Evolutionary conservation across 768 basidiomycete species (phyloP), one percentile per base, ranked within the genome.

Genomic region (Termitomyces sp.): DNA sequence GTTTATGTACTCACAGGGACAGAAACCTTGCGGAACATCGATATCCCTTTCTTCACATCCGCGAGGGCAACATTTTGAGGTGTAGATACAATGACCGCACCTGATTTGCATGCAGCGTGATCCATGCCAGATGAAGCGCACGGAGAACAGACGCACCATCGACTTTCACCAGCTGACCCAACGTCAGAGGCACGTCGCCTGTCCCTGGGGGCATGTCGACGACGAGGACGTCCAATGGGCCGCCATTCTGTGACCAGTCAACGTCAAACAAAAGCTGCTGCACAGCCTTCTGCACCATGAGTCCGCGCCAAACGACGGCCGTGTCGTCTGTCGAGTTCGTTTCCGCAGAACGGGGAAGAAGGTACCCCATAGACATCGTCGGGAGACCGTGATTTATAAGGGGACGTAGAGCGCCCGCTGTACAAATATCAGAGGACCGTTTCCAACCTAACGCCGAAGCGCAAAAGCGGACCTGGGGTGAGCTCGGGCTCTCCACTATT

Each of bases 261-360:
- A 97, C 93, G 63, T 98, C 94, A 65, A 99, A 98, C 1, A 98
- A 80, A 0, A 98, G 78, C 68, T 98, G 95, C 69, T 98, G 95
- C 0, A 95, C 93, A 26, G 95, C 94, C 68, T 98, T 98, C 73
- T 96, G 94, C 1, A 98, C 96, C 96, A 98, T 98, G 22, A 97
- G 80, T 2, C 96, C 96, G 26, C 96, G 81, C 96, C 96, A 99
- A 32, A 96, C 92, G 33, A 98, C 80, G 0, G 94, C 87, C 0
- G 86, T 84, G 67, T 95, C 92, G 36, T 79, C 78, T 54, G 79
- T 79, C 3, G 81, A 74, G 44, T 75, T 74, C 30, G 75, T 74
- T 7, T 80, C 77, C 33, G 75, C 63, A 1, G 77, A 66, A 56
- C 75, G 73, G 1, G 90, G 88, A 14, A 98, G 80, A 13, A 99